Evolutionary conservation across 306 rosid genomes (phyloP), one percentile per base, ranked within the genome.

Genomic region (Cucumis melo): DNA sequence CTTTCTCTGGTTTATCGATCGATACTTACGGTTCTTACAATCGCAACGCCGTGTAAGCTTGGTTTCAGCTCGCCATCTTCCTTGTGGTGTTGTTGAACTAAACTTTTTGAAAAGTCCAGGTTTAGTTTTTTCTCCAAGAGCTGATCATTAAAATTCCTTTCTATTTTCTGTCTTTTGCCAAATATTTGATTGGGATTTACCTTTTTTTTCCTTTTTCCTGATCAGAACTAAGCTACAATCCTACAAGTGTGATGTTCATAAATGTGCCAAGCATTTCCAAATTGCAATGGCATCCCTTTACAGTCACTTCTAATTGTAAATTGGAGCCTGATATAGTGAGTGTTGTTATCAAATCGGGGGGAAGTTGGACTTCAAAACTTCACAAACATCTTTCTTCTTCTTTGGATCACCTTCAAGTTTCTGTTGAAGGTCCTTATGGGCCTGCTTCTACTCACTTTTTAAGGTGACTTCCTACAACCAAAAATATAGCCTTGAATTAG

Each of bases 391-490:
- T 92, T 81, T 85, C 90, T 34, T 65, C 82, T 39, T 39, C 78
- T 56, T 41, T 85, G 74, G 88, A 83, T 76, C 89, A 78, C 72
- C 77, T 89, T 64, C 73, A 76, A 10, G 88, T 87, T 76, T 89
- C 97, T 67, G 89, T 92, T 83, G 96, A 92, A 83, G 97, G 97
- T 67, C 97, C 97, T 4, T 92, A 92, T 82, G 97, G 97, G 3
- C 93, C 91, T 20, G 56, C 80, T 55, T 23, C 87, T 17, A 39
- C 82, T 50, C 80, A 81, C 56, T 87, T 87, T 78, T 73, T 86
- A 58, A 89, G 94, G 92, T 91, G 24, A 54, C 23, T 67, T 39
- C 11, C 44, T 60, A 32, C 10, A 20, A 21, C 15, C 12, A 38
- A 59, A 38, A 38, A 27, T 10, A 23, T 29, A 23, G 39, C 6